Base-by-base conservation (phyloP, 1,284 basidiomycete species). In the Mycosarcoma mackinlayi region DNA sequence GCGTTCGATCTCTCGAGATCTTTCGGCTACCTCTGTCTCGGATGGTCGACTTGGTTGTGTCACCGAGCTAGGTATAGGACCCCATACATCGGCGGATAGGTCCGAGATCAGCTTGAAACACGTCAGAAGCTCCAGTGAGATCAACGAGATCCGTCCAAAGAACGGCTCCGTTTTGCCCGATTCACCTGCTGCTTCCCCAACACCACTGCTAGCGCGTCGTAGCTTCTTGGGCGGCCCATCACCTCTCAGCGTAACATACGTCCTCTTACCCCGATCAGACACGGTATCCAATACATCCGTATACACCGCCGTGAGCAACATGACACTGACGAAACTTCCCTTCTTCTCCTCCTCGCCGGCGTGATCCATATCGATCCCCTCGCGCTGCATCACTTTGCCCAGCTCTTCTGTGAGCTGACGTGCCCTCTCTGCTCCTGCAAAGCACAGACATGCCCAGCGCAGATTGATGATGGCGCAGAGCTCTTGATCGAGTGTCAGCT, bases 71-170 rank as follows among this genome's bases (percentile, higher is more conserved):
- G 50, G 44, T 25, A 65, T 45, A 3, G 66, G 66, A 1, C 61
- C 67, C 67, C 67, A 70, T 3, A 73, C 50, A 52, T 75, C 73
- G 4, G 70, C 71, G 8, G 70, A 53, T 6, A 76, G 60, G 27
- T 76, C 70, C 10, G 58, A 54, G 45, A 73, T 67, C 28, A 62
- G 33, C 54, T 73, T 73, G 52, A 72, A 66, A 34, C 73, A 76
- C 16, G 42, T 64, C 42, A 75, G 38, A 50, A 75, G 30, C 41
- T 67, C 73, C 16, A 64, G 18, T 13, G 59, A 57, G 31, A 71
- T 25, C 24, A 65, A 44, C 27, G 66, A 73, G 24, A 73, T 52
- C 13, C 53, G 33, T 1, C 70, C 62, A 11, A 67, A 66, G 42
- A 66, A 63, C n/a, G 69, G 69, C 37, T 66, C 63, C n/a, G 54